Conservation (phyloP, 495 filamentous ascomycete genomes). For the Penicillium herquei region DNA sequence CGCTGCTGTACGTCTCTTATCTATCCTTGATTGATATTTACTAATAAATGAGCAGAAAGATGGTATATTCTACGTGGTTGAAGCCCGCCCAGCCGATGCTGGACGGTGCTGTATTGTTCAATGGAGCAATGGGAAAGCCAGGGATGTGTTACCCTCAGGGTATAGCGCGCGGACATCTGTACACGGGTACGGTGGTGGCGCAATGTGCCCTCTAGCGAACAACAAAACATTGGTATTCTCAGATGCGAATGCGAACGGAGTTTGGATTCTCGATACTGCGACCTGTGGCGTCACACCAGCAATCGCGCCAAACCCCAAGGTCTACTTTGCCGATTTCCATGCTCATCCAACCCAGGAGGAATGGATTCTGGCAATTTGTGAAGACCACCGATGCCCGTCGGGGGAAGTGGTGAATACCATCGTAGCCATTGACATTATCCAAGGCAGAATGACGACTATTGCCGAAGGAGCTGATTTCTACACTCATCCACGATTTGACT, state of each 20-base stretch:
- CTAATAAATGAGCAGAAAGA: conserved; percentile 5
- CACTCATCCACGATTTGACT: conserved; percentile 36
- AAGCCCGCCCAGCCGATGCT: conserved; percentile 27
- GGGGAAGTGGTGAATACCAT: conserved; percentile 33
- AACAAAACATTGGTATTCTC: conserved; percentile 36
- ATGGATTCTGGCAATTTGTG: conserved; percentile 11
- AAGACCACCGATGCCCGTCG: conserved; percentile 15
- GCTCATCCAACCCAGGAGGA: background rate
- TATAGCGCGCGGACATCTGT: conserved; percentile 31
- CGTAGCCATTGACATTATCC: conserved; percentile 32
- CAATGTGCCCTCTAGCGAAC: conserved; percentile 19
- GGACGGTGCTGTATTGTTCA: conserved; percentile 35
- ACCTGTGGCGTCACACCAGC: conserved; percentile 2
- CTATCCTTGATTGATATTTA: background rate
- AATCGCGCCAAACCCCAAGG: background rate
- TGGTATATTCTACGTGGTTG: conserved; percentile 32
- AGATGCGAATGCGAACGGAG: conserved; percentile 26
- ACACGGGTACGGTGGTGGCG: conserved; percentile 44
- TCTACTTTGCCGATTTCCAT: background rate
- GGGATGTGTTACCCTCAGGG: conserved; percentile 33
- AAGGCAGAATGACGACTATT: conserved; percentile 19
- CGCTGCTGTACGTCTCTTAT: conserved; percentile 17
- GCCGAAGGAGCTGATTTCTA: conserved; percentile 42
- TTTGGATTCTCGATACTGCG: conserved; percentile 29
- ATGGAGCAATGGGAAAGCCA: conserved; percentile 5